phyloP scores from a whole-genome alignment of 1,284 basidiomycete genomes.

The Singerocomus inundabilis region DNA sequence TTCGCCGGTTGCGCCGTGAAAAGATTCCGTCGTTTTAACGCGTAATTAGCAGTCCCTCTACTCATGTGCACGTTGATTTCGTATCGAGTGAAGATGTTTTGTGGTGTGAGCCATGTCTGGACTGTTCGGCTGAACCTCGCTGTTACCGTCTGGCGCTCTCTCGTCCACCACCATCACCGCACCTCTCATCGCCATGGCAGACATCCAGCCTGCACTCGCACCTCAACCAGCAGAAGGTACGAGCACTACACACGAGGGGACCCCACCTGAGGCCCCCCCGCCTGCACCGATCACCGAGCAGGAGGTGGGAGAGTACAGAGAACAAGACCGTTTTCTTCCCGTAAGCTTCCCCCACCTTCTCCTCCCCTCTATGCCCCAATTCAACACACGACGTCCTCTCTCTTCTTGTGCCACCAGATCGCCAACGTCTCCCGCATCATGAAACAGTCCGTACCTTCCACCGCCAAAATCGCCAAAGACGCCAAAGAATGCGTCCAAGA shows the following conservation, averaged over 20 bases:
- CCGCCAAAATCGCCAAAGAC: slow-evolving; percentile 96
- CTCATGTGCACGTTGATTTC: background rate
- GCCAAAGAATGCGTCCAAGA: slow-evolving; percentile 97
- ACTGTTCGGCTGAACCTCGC: background rate
- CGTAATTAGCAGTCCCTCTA: background rate
- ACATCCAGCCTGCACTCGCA: slow-evolving; percentile 55
- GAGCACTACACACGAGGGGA: slow-evolving; percentile 36
- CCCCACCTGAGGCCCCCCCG: slow-evolving; percentile 49
- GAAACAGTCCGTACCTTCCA: slow-evolving; percentile 85
- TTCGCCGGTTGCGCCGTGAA: slow-evolving; percentile 18
- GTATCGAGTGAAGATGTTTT: background rate
- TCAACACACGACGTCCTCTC: no score
- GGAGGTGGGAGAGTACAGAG: slow-evolving; percentile 88
- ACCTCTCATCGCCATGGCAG: slow-evolving; percentile 41
- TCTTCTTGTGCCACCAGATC: no score
- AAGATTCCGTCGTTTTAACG: background rate
- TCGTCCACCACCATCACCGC: background rate
- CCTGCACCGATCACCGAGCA: slow-evolving; percentile 81
- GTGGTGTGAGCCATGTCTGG: slow-evolving; percentile 5
- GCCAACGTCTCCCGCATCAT: slow-evolving; percentile 96
- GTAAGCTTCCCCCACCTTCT: slow-evolving; percentile 38
- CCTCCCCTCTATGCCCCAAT: background rate
- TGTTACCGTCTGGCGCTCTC: background rate
- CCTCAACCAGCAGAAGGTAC: slow-evolving; percentile 50
- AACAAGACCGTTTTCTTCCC: slow-evolving; percentile 89